Percentiles rank a stretch among this genome's conserved stretches.
Conservation (phyloP, 2,329 filamentous ascomycete genomes). For the Alternaria novae-zelandiae region DNA sequence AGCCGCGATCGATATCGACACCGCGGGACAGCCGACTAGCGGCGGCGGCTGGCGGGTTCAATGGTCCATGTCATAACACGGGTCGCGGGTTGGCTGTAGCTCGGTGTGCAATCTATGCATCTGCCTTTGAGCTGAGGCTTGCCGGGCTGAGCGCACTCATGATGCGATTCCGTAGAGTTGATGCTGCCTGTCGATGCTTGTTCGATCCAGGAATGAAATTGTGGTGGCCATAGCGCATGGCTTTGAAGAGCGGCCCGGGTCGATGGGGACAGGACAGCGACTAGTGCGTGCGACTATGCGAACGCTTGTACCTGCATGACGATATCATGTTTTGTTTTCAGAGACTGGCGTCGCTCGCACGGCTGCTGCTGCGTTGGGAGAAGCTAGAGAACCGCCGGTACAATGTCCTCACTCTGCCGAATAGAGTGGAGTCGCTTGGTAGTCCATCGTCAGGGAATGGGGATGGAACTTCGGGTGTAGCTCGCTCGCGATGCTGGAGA, state of each 20-base stretch:
- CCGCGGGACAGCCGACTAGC: background rate
- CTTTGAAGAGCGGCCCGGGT: conserved; percentile 54
- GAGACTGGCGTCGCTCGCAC: background rate
- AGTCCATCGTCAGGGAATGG: conserved; percentile 4
- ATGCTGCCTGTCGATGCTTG: conserved; percentile 54
- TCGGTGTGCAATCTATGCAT: background rate
- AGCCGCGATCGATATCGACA: background rate
- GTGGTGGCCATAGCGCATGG: conserved; percentile 57
- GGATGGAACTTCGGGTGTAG: background rate
- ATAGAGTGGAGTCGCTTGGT: background rate
- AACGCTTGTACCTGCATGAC: conserved; percentile 15
- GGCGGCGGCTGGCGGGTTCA: background rate
- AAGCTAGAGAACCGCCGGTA: conserved; percentile 7
- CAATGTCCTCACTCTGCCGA: conserved; percentile 6
- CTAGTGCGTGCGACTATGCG: conserved; percentile 4
- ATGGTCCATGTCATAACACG: background rate
- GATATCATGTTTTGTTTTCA: conserved; percentile 8
- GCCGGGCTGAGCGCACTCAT: background rate
- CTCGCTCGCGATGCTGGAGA: conserved; percentile 4
- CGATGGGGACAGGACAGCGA: conserved; percentile 17
- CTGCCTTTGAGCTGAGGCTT: background rate
- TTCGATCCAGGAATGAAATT: conserved; percentile 59
- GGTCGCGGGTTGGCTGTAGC: background rate
- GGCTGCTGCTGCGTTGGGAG: conserved; percentile 5
- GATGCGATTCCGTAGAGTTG: conserved; percentile 30